Evolutionary conservation across 306 rosid species (phyloP).

Genomic region (Trifolium subterraneum): DNA sequence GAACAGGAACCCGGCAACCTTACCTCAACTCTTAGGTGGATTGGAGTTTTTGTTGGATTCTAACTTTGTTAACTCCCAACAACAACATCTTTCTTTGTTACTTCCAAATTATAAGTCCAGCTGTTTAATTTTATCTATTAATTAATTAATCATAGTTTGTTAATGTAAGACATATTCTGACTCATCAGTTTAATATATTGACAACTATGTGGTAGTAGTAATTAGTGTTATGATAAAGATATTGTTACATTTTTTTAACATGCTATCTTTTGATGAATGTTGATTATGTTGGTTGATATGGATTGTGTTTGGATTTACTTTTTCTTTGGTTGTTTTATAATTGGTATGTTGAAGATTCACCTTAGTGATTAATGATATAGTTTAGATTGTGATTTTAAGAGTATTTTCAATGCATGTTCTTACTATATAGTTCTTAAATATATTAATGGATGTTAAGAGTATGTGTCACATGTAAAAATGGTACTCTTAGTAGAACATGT

Average conservation of each 20-base stretch:
- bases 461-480: neutral
- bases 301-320: slow-evolving; percentile 34
- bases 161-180: slow-evolving; percentile 25
- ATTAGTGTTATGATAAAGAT: slow-evolving; percentile 6
- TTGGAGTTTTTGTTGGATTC: slow-evolving; percentile 68
- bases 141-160: slow-evolving; percentile 28
- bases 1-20: slow-evolving; percentile 79
- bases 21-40: slow-evolving; percentile 66
- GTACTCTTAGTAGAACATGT: neutral
- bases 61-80: slow-evolving; percentile 43
- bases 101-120: slow-evolving; percentile 49
- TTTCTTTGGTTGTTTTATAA: slow-evolving; percentile 24
- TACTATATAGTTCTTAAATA: neutral
- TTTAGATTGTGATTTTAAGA: neutral
- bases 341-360: slow-evolving; percentile 5
- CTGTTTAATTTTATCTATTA: slow-evolving; percentile 44
- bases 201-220: slow-evolving; percentile 1
- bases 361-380: neutral
- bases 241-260: slow-evolving; percentile 22
- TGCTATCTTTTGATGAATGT: slow-evolving; percentile 6
- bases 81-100: slow-evolving; percentile 39
- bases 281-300: slow-evolving; percentile 40
- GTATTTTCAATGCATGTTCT: neutral
- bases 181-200: slow-evolving; percentile 17
- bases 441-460: neutral